phyloP scores from a whole-genome alignment of 2,329 filamentous ascomycete species.

The Cladobotryum mycophilum region DNA sequence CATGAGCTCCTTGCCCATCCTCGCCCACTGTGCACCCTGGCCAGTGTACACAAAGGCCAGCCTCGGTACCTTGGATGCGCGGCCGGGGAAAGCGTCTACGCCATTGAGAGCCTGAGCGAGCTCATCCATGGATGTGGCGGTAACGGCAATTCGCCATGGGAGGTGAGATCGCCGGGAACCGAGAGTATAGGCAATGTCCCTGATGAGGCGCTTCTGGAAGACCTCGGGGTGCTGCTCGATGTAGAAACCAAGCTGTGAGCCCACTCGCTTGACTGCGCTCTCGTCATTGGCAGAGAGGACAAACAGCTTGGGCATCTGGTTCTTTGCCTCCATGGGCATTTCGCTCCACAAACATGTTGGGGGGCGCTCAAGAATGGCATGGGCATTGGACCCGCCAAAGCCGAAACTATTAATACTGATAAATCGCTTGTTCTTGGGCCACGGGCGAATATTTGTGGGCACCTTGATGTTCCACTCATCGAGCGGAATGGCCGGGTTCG shows the following conservation, averaged over 20 bases:
- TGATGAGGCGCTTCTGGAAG: conserved; percentile 37
- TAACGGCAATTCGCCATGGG: conserved; percentile 38
- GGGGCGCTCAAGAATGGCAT: conserved; percentile 31
- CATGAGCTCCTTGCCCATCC: conserved; percentile 33
- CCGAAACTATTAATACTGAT: conserved; percentile 46
- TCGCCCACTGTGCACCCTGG: conserved; percentile 33
- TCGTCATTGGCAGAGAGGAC: conserved; percentile 36
- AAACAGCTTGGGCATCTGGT: conserved; percentile 32
- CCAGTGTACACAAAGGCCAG: conserved; percentile 34
- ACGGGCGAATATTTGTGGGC: conserved; percentile 36
- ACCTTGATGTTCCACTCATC: conserved; percentile 46
- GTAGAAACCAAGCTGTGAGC: conserved; percentile 30
- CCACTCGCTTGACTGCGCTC: conserved; percentile 24
- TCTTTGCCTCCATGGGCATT: conserved; percentile 12
- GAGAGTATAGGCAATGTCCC: conserved; percentile 43
- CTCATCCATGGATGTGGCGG: conserved; percentile 38
- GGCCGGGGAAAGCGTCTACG: conserved; percentile 12
- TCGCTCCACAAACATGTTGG: conserved; percentile 3
- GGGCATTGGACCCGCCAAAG: conserved; percentile 41
- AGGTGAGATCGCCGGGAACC: conserved; percentile 39
- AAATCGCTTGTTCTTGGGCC: conserved; percentile 43
- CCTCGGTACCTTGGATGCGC: conserved; percentile 16
- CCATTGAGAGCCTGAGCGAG: conserved; percentile 39
- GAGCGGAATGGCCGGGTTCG: conserved; percentile 43
- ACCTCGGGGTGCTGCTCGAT: conserved; percentile 36